These are phyloP conservation scores for Discostella stelligeroides DNA, from an alignment of 108 stramenopile genomes.

Conservation along the genomic window DNA sequence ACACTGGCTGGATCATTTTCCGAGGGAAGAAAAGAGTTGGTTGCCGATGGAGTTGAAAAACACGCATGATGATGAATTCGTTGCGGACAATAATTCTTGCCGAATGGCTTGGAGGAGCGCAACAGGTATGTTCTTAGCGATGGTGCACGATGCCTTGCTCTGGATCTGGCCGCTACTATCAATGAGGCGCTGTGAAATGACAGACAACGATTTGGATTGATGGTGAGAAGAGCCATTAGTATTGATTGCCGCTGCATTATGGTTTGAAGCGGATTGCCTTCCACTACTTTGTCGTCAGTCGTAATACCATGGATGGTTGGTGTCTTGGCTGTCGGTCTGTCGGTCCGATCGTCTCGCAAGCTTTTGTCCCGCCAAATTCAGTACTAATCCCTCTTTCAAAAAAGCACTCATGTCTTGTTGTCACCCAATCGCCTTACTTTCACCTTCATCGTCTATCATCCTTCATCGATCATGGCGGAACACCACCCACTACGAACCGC, in stretches of 20 bases:
- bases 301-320: too few species aligned
- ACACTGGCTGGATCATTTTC: not conserved
- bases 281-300: too few species aligned
- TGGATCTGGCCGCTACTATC: not conserved
- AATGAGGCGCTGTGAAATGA: not conserved
- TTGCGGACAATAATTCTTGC: too few species aligned
- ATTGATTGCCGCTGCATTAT: not conserved
- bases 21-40: not conserved
- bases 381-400: not conserved
- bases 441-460: too few species aligned
- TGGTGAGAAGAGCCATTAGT: not conserved
- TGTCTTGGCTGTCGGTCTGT: too few species aligned
- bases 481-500: constrained; percentile 46
- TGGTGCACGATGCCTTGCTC: not conserved
- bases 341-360: too few species aligned
- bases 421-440: too few species aligned
- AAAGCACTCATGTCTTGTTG: too few species aligned
- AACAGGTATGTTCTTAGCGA: not conserved
- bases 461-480: constrained; percentile 39
- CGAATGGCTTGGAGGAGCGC: not conserved
- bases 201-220: not conserved
- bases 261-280: not conserved
- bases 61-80: not conserved
- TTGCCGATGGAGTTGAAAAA: not conserved
- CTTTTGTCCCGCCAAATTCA: not conserved